A percentile compares a stretch with the other conserved stretches of the same genome.
phyloP scores from a whole-genome alignment of 176 grass and related monocot genomes.

The Ensete glaucum region DNA sequence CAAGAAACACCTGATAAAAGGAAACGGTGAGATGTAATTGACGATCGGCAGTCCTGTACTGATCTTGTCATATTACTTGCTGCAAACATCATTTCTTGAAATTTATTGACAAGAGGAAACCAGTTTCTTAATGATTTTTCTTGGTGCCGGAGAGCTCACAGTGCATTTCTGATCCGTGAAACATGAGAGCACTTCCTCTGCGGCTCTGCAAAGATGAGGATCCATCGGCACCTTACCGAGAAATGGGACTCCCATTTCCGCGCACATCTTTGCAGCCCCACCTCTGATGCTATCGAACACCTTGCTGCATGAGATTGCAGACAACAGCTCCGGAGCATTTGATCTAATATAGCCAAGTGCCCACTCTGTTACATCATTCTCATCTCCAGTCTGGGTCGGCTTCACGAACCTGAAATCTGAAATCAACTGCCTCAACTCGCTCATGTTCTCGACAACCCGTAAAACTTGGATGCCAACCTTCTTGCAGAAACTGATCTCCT shows the following conservation, averaged over 20 bases:
- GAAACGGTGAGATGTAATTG: too few relatives aligned
- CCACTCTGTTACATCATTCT: conserved; percentile 45
- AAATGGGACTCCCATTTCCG: conserved; percentile 72
- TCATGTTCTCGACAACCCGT: conserved; percentile 72
- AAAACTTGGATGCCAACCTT: conserved; percentile 56
- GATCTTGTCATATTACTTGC: too few relatives aligned
- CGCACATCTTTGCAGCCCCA: conserved; percentile 73
- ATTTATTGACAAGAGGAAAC: conserved; percentile 17
- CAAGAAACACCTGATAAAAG: too few relatives aligned
- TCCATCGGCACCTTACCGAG: conserved; percentile 94
- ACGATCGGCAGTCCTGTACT: too few relatives aligned
- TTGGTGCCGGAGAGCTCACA: conserved; percentile 57
- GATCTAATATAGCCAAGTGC: conserved; percentile 42
- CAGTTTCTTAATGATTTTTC: conserved; percentile 70
- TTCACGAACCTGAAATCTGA: conserved; percentile 51
- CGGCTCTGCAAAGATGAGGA: conserved; percentile 71
- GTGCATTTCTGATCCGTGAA: conserved; percentile 65
- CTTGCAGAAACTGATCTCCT: conserved; percentile 69
- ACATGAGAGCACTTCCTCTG: conserved; percentile 87
- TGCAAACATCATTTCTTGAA: not conserved
- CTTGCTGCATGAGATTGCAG: conserved; percentile 50
- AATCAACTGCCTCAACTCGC: conserved; percentile 47
- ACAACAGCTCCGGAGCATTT: conserved; percentile 60
- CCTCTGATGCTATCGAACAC: conserved; percentile 76
- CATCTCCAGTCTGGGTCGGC: conserved; percentile 24